Base-by-base conservation (phyloP, 768 basidiomycete genomes). In the Lentinus brumalis region DNA sequence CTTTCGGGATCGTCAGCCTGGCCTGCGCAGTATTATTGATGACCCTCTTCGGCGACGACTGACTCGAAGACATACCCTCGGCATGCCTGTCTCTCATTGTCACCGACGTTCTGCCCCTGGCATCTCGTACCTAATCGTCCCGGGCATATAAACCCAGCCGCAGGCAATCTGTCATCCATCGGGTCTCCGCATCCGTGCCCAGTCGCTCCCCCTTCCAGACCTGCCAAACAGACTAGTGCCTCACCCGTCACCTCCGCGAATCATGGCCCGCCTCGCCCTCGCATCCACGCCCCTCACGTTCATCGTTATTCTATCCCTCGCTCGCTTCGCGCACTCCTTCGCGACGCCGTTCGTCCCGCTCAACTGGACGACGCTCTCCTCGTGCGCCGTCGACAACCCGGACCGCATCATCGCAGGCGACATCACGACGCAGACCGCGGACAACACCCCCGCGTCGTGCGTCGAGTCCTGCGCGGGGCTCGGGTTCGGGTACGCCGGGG, bases 401-500 rank as follows among this genome's bases (percentile, higher is more conserved):
- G 30, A 51, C 16, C 65, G 67, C 18, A 60, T 69, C 44, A 49
- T 69, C 60, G 64, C 58, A 16, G 39, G 52, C 40, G 67, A 69
- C 53, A 44, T 63, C 38, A 65, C 61, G 14, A 56, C 60, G 14
- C 44, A 56, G 45, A 52, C 59, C 47, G 46, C 45, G 38, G 42
- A 58, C 56, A 69, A 66, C 58, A 62, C 66, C 11, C 61, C 66
- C 26, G 64, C 49, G 42, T 45, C 60, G 5, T 69, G 69, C 53
- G 53, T 63, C 41, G 56, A 38, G 49, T 46, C 50, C 9, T 69
- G 69, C 57, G 55, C 51, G 21, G 60, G 47, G n/a, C 12, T 38
- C 6, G 65, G 65, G 31, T 69, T 52, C 63, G 52, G 51, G 18
- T 67, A 64, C 50, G 69, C 66, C 12, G 69, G 66, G 44, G 69